Evolutionary conservation across 2,329 filamentous ascomycete genomes (phyloP), one percentile per base, ranked within the genome.

Genomic region (Pyricularia pennisetigena): DNA sequence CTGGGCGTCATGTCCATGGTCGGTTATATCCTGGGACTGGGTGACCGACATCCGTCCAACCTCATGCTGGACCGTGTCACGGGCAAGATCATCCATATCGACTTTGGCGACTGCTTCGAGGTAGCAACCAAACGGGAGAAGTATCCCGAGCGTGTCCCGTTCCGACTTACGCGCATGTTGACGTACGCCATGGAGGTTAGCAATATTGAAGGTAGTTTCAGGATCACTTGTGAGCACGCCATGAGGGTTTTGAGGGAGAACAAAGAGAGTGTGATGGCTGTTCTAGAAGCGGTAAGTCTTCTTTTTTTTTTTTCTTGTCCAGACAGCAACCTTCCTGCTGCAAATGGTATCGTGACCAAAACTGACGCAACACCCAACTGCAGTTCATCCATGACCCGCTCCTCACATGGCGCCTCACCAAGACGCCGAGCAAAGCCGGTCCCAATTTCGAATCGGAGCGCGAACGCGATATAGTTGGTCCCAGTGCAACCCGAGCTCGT

Each of bases 1-100:
- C 84, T 99, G 1, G 95, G 93, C 73, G 95, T 99, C 74, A 99
- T 99, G 95, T 97, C 93, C n/a, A 99, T 99, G 93, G 95, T 98
- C n/a, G 95, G 95, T 71, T 99, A 99, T 78, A 98, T 99, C 72
- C 88, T 99, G 26, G 96, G 95, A 70, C 84, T 99, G 16, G 95
- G 95, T 68, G 95, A 99, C 80, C 90, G 96, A 65, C 95, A 99
- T 80, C 96, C 96, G 54, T 97, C 93, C 70, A 99, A 99, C 78
- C 82, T 99, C 75, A 96, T 99, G 90, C 89, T 99, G 59, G 95
- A 99, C 78, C 90, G 93, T 57, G 88, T 96, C 70, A 98, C 94
- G 0, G 95, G 95, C 76, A 97, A 97, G 82, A 95, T 99, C 71
- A 90, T 99, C 72, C 95, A 99, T 77, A 98, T 99, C 74, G 95